A percentile compares a stretch with the other conserved stretches of the same genome.
phyloP scores from a whole-genome alignment of 129 eudicot genomes.

The sunflower (Helianthus annuus) region DNA sequence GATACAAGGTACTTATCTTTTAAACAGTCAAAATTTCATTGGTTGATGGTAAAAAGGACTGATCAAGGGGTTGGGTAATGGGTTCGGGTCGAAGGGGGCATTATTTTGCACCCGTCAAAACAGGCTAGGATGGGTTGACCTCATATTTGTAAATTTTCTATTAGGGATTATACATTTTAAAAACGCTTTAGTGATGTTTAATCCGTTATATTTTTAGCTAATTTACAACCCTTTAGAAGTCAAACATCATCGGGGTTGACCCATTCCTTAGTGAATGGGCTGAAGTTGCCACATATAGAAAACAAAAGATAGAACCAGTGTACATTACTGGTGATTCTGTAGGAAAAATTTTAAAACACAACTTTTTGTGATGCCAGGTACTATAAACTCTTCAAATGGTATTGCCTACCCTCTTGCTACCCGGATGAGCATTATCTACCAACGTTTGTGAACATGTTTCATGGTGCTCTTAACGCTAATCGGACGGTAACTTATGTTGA shows the following conservation, averaged over 20 bases:
- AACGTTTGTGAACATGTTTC: conserved; percentile 63
- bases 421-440: conserved; percentile 91
- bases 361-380: conserved; percentile 49
- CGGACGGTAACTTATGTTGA: conserved; percentile 80
- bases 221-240: not conserved
- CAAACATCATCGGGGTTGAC: not conserved
- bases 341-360: not conserved
- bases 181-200: not conserved
- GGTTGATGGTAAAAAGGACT: not conserved
- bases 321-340: conserved; percentile 1
- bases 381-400: conserved; percentile 61
- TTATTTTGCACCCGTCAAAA: not conserved
- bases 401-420: conserved; percentile 84
- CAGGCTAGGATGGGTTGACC: conserved; percentile 2
- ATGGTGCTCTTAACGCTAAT: conserved; percentile 60
- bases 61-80: conserved; percentile 5
- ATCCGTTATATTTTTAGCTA: not conserved
- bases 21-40: not conserved
- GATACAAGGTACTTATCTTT: conserved; percentile 46
- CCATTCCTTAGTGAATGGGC: not conserved
- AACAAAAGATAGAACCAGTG: not conserved
- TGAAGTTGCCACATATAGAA: not conserved
- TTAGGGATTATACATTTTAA: not conserved
- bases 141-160: not conserved
- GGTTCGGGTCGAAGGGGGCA: conserved; percentile 1